Conservation (phyloP, 2,329 filamentous ascomycete species). For the Lanzia echinophila region DNA sequence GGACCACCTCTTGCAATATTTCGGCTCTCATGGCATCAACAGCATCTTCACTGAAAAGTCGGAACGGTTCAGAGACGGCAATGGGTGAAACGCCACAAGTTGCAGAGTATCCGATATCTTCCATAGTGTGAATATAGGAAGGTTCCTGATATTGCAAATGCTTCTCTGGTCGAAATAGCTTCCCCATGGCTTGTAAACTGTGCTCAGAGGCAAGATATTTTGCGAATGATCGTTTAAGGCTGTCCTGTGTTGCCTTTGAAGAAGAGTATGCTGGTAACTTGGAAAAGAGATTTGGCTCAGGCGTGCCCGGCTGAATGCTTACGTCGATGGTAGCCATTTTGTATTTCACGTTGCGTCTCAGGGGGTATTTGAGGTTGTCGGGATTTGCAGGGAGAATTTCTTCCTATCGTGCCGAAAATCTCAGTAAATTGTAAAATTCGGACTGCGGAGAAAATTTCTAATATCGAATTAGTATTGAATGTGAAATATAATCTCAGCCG, state of each 20-base stretch:
- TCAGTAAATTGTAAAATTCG: too few relatives aligned
- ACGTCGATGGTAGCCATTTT: slow-evolving; percentile 26
- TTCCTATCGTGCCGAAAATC: too few relatives aligned
- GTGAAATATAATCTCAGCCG: too few relatives aligned
- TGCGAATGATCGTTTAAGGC: slow-evolving; percentile 28
- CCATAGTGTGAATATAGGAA: slow-evolving; percentile 50
- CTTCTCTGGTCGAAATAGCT: slow-evolving; percentile 45
- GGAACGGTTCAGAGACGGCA: slow-evolving; percentile 59
- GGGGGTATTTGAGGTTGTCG: not conserved
- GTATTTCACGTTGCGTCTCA: not conserved
- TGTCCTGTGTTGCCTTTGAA: slow-evolving; percentile 26
- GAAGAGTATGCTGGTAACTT: slow-evolving; percentile 25
- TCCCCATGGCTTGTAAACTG: slow-evolving; percentile 20
- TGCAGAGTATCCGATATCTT: slow-evolving; percentile 50
- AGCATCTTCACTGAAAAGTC: slow-evolving; percentile 54
- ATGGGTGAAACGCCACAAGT: slow-evolving; percentile 53
- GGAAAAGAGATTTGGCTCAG: slow-evolving; percentile 19
- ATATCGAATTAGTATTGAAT: too few relatives aligned
- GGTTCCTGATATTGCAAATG: slow-evolving; percentile 49
- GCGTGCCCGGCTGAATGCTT: slow-evolving; percentile 18
- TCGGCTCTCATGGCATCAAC: slow-evolving; percentile 56
- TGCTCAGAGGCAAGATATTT: slow-evolving; percentile 29
- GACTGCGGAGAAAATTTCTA: too few relatives aligned
- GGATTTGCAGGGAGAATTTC: too few relatives aligned
- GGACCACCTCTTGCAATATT: slow-evolving; percentile 51